Evolutionary conservation across 148 eudicot species (phyloP), one percentile per base, ranked within the genome.

Genomic region (Cornus florida): DNA sequence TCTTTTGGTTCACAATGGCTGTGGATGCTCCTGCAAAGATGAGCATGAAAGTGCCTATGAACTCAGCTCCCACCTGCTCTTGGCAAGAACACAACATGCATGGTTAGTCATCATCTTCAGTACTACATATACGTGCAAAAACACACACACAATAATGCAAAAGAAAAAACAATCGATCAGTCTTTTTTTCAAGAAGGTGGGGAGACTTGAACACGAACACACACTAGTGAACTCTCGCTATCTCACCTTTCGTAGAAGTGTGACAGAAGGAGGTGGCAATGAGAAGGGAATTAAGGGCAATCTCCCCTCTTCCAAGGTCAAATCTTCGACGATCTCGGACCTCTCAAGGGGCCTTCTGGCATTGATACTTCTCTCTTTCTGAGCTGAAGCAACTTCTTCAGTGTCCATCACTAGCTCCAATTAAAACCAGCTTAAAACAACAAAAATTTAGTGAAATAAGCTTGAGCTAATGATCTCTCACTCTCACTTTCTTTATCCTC

Each of bases 11-110:
- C 71, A 95, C 95, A 7, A 93, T 90, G 31, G 93, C 89, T 41
- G 97, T 89, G 65, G 97, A 97, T 62, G 97, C 88, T 41, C 91
- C 94, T 0, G 99, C 86, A 74, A 92, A 93, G 67, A 95, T 86
- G 3, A 95, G 91, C 68, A 95, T 91, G 53, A 95, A 81, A 64
- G 99, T 93, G 56, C 99, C 99, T 33, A 93, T 78, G 80, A 95
- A 93, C 91, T 95, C 99, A 22, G 99, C 99, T 78, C 91, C 86
- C 70, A 95, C 97, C 99, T 95, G 87, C 7, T 84, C 71, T 82
- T 79, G 60, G 24, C 76, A 78, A 10, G 60, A 71, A 72, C 53
- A 77, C 79, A 78, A 53, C 43, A 70, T 28, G 23, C 16, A 81
- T 69, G 5, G 69, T 77, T 50, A 74, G 74, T 64, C 74, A 35